Base-by-base conservation (phyloP, 1,139 yeast genomes). In the Yamadazyma songkhlaensis region DNA sequence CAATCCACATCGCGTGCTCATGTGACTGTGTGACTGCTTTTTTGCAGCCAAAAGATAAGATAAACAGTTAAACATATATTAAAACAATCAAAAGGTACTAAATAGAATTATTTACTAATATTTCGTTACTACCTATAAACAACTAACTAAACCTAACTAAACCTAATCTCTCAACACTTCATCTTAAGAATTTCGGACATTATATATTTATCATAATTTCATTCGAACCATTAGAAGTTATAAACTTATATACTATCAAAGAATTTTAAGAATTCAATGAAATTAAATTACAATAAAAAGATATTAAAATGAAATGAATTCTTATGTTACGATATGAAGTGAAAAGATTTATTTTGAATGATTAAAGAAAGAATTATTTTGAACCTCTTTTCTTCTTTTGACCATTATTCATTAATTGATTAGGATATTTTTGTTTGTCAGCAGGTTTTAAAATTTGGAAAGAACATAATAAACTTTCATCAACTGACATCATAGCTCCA, bases 401-500 rank as follows among this genome's bases (percentile, higher is more conserved):
- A 30, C 87, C 81, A 34, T 84, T 72, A 42, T 77, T 79, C 47
- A 72, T 73, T 50, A 78, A 76, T 46, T 61, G 62, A 38, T 75
- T 71, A 49, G 79, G 81, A 54, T 64, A 71, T 64, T 85, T 83
- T 48, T 61, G 63, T 77, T 92, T 92, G 62, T 92, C 97, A 34
- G 97, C 97, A 26, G 97, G 98, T 66, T 92, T 92, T 62, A 92
- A 79, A 55, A 92, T 90, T 67, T 92, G 97, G 84, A 92, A 92
- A 12, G 97, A 89, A 72, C 98, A 92, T 55, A 92, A 76, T 57
- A 92, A 77, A 60, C 92, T 83, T 64, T 90, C 97, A 62, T 92
- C 97, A 39, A 92, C 97, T 54, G 95, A 83, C 98, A 92, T 92
- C 96, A 92, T 90, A 27, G 97, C 97, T 53, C 97, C 98, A 8